Evolutionary conservation across 129 eudicot species (phyloP), one percentile per base, ranked within the genome.

Genomic region (Tanacetum coccineum): DNA sequence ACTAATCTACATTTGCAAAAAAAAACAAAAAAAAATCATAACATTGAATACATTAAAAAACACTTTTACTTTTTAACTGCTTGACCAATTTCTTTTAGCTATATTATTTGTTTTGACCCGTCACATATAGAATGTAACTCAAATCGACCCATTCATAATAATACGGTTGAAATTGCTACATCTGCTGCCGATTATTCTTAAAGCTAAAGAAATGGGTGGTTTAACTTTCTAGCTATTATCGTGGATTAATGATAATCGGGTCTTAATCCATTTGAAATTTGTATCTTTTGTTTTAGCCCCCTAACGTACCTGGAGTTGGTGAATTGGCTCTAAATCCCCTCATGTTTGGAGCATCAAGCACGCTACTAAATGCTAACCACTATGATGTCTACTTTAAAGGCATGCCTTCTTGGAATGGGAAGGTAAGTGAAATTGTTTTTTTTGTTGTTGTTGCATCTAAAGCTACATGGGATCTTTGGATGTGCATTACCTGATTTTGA

Each of bases 331-430:
- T 92, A 70, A 70, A 87, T 49, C 96, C 98, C 39, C 79, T 80
- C 64, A 82, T 88, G 82, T 88, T 92, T 79, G 98, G 98, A 64
- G 96, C 98, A 73, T 92, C 98, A 59, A 86, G 71, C 73, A 81
- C 84, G 0, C 80, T 92, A 8, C 79, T 92, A 63, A 92, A 92
- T 72, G 98, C 86, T 19, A 84, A 92, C 69, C 98, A 92, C 79
- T 86, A 83, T 67, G 70, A 75, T 60, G 80, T 92, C 74, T 92
- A 92, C 84, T 92, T 85, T 71, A 87, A 86, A 81, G 84, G 85
- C 74, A 92, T 92, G 98, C 91, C 98, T 52, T 65, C 73, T 44
- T 86, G 87, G 95, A 84, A 92, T 45, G 96, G 95, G 32, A 92
- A 88, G 89, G 98, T 92, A 75, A 10, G 60, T 4, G 21, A 54